These are phyloP conservation scores for Elaeis oleifera DNA, from an alignment of 202 grass and related monocot species.

Conservation along the genomic window DNA sequence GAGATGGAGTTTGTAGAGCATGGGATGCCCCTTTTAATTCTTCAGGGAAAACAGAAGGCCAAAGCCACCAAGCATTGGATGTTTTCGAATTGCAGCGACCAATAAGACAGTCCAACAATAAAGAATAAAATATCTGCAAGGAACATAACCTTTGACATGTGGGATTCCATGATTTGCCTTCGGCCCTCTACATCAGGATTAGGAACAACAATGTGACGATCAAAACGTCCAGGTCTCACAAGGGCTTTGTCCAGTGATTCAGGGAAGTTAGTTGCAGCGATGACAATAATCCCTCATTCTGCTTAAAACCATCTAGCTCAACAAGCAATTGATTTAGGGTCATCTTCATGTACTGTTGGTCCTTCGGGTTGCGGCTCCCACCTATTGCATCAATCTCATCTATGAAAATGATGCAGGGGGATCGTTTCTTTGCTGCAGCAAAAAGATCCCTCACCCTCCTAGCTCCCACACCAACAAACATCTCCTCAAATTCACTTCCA, in stretches of 20 bases:
- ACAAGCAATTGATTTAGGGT: slow-evolving; percentile 92
- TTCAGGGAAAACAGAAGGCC: no score
- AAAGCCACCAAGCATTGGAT: no score
- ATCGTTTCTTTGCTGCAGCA: slow-evolving; percentile 72
- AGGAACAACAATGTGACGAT: slow-evolving; percentile 83
- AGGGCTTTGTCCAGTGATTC: slow-evolving; percentile 93
- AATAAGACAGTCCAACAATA: neutral
- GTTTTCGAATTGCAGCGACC: no score
- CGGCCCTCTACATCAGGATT: slow-evolving; percentile 94
- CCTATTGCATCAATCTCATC: slow-evolving; percentile 97
- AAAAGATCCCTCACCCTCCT: slow-evolving; percentile 90
- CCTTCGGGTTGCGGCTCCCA: slow-evolving; percentile 90
- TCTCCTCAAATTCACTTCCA: slow-evolving; percentile 96
- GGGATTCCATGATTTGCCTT: slow-evolving; percentile 72
- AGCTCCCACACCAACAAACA: slow-evolving; percentile 92
- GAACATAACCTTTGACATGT: slow-evolving; percentile 72
- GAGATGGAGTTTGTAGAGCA: no score
- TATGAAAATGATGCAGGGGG: slow-evolving; percentile 98
- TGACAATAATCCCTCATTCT: slow-evolving; percentile 91
- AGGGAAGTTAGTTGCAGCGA: slow-evolving; percentile 95
- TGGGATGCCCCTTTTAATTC: no score
- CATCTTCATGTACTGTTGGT: slow-evolving; percentile 97
- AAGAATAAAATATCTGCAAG: neutral
- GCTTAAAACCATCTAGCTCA: slow-evolving; percentile 96
- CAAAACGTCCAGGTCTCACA: slow-evolving; percentile 86